Evolutionary conservation across 2,329 filamentous ascomycete species (phyloP).

Genomic region (Aspergillus amoenus): DNA sequence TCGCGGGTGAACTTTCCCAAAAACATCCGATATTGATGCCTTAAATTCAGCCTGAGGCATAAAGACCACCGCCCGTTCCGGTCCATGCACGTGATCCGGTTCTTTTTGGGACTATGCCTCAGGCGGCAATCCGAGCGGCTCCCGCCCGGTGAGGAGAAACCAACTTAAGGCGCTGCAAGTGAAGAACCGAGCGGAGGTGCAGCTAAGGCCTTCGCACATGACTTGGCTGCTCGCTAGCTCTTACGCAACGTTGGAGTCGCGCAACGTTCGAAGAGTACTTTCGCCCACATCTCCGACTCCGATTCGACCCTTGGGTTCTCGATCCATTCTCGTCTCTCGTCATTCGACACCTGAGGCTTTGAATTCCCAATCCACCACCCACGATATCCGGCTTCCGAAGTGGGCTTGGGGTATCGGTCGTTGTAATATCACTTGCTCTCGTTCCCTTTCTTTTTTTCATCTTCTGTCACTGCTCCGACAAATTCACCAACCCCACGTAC

Average conservation of each 20-base stretch:
- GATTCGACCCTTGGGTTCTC: background rate
- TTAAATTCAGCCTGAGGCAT: conserved; percentile 15
- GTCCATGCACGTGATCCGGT: conserved; percentile 22
- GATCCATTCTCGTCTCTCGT: conserved; percentile 6
- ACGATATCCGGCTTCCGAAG: conserved; percentile 3
- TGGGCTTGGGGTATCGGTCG: conserved; percentile 26
- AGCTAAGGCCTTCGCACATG: conserved; percentile 24
- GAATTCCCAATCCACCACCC: conserved; percentile 5
- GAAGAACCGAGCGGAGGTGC: background rate
- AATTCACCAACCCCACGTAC: conserved; percentile 25
- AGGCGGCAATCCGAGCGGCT: conserved; percentile 16
- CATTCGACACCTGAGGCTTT: conserved; percentile 11
- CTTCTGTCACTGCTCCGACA: conserved; percentile 27
- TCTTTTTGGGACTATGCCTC: conserved; percentile 17
- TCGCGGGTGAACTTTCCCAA: conserved; percentile 31
- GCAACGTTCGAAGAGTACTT: conserved; percentile 4
- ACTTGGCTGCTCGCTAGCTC: conserved; percentile 13
- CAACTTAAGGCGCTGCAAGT: background rate
- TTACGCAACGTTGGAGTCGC: conserved; percentile 9
- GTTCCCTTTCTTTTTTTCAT: conserved; percentile 16
- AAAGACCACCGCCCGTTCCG: background rate
- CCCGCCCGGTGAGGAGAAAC: background rate
- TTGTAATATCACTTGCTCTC: conserved; percentile 20
- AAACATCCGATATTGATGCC: conserved; percentile 23
- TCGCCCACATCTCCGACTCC: conserved; percentile 17